Evolutionary conservation across 2,329 filamentous ascomycete species (phyloP), one percentile per base, ranked within the genome.

Genomic region (Plenodomus tracheiphilus): DNA sequence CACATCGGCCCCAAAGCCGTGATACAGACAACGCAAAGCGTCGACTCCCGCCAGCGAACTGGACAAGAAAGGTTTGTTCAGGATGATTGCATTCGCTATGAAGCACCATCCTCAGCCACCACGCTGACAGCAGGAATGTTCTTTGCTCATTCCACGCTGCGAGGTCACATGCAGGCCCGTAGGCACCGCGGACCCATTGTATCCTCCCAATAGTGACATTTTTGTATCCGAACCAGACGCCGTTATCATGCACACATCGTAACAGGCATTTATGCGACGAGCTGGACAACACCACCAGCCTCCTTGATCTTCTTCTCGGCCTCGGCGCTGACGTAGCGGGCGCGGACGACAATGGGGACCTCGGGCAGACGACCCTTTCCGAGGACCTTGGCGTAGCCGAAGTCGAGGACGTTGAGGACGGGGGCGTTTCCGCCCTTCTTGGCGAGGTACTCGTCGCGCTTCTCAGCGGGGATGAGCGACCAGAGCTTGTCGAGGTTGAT

Each of bases 401-500:
- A 88, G 70, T 91, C 84, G 62, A 97, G 88, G 77, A 99, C 90
- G 82, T 99, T 93, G 82, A 99, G 87, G 74, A 99, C 94, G 75
- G 94, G 94, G 61, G 93, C 91, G 76, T 89, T 96, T 79, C 96
- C 91, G 77, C 85, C 86, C 81, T 91, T 90, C 77, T 88, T 85
- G 72, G 79, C 77, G 72, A 97, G 77, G 85, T 97, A 97, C 79
- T 91, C 86, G 41, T 96, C 91, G 73, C 95, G 93, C 77, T 90
- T 86, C 81, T 99, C 94, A 66, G 80, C 79, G 74, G 95, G 94
- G 75, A 99, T 86, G 73, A 99, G 90, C 54, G 92, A 88, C 91
- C 91, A 96, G 66, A 99, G 88, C 93, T 97, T 99, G 81, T 97
- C 94, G 70, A 99, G 83, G 85, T 99, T 99, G 87, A 99, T 88